A percentile compares a stretch with the other conserved stretches of the same genome.
phyloP scores from a whole-genome alignment of 73 alveolate genomes.

The Paramecium pentaurelia region DNA sequence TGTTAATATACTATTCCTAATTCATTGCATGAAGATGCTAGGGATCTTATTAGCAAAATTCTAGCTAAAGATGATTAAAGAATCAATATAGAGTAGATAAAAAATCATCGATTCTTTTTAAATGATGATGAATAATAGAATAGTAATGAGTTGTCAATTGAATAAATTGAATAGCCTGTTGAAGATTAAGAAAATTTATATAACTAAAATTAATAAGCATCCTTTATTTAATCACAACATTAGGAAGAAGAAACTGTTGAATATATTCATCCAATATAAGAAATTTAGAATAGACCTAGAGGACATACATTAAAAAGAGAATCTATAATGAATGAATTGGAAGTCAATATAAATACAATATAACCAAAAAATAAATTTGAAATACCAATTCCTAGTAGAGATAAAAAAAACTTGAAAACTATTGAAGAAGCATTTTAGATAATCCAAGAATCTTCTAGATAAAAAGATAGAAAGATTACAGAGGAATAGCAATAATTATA shows the following conservation, averaged over 20 bases:
- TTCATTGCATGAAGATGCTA: slow-evolving; percentile 58
- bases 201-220: not conserved
- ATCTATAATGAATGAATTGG: not conserved
- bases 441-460: not conserved
- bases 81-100: not conserved
- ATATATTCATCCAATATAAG: not conserved
- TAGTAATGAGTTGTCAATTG: not conserved
- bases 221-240: not conserved
- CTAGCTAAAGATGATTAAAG: not conserved
- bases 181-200: not conserved
- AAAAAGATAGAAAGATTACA: not conserved
- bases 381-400: not conserved
- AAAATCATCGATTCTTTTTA: not conserved
- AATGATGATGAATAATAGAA: not conserved
- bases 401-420: not conserved
- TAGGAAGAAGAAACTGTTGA: not conserved
- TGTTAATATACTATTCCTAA: slow-evolving; percentile 82
- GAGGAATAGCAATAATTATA: not conserved
- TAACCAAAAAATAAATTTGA: not conserved
- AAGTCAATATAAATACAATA: not conserved
- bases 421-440: not conserved
- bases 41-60: slow-evolving; percentile 49
- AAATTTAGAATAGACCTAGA: not conserved
- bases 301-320: slow-evolving; percentile 16
- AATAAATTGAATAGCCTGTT: not conserved